Evolutionary conservation across 345 rosid species (phyloP).

Genomic region (Ceriops tagal): DNA sequence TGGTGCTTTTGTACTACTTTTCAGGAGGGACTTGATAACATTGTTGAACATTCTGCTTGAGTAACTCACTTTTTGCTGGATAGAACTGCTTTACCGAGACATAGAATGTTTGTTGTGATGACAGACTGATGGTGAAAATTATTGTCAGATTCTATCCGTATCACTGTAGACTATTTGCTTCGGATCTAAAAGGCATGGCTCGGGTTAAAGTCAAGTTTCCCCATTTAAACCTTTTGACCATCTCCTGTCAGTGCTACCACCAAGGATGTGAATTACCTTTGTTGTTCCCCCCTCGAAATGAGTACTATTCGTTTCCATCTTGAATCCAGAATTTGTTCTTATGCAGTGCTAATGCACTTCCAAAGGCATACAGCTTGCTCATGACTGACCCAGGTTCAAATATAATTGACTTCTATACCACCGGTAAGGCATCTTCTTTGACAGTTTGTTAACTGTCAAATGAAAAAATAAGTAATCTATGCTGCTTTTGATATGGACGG

Average conservation of each 20-base stretch:
- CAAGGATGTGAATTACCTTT: constrained; percentile 14
- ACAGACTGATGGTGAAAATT: not conserved
- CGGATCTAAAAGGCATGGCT: constrained; percentile 25
- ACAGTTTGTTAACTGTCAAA: not conserved
- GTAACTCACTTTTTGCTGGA: too few relatives aligned
- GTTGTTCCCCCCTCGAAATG: too few relatives aligned
- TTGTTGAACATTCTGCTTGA: too few relatives aligned
- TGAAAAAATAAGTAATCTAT: too few relatives aligned
- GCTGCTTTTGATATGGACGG: constrained; percentile 7
- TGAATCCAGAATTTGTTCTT: not conserved
- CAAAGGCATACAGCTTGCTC: constrained; percentile 13
- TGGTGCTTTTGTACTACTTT: constrained; percentile 27
- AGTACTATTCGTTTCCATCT: too few relatives aligned
- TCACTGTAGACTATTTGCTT: constrained; percentile 25
- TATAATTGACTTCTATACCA: constrained; percentile 27
- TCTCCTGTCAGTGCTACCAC: constrained; percentile 25
- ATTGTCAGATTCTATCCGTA: constrained; percentile 26
- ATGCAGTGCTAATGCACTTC: constrained; percentile 28
- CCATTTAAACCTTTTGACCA: constrained; percentile 29
- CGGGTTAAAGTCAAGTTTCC: constrained; percentile 15
- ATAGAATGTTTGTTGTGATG: not conserved
- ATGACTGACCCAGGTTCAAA: constrained; percentile 16
- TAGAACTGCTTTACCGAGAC: too few relatives aligned
- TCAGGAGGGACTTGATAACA: constrained; percentile 30
- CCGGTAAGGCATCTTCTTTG: constrained; percentile 12